Base-by-base conservation (phyloP, 768 basidiomycete genomes). In the Tylopilus rubrobrunneus region DNA sequence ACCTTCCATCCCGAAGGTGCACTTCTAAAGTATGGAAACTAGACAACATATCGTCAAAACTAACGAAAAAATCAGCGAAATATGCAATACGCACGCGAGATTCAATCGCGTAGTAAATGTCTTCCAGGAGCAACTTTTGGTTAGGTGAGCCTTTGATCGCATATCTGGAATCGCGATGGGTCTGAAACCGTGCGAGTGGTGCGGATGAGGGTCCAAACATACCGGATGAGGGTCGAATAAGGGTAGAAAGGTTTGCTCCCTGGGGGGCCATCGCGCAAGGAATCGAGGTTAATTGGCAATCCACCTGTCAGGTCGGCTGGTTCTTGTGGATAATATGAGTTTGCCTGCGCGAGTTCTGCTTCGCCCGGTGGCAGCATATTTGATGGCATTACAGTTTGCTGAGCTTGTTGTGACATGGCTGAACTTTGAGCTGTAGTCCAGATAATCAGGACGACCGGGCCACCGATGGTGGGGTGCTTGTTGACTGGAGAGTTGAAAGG, bases 1-100 rank as follows among this genome's bases (percentile, higher is more conserved):
- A 90, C 90, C 78, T 93, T 93, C 91, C 91, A 93, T n/a, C 91
- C 91, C 56, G 85, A 84, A 36, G 90, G 89, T 6, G 91, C 91
- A 28, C 79, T 84, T 71, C 90, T 75, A 74, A 93, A 93, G 68
- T 92, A 93, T 17, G 91, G 91, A 65, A 93, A 93, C 89, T 92
- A 65, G 46, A 50, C 36, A 50, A 51, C 50, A 43, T 48, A 49
- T 41, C 27, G 45, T 61, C 33, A 70, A 44, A 29, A 29, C 34
- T 9, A 41, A 57, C 3, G 7, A 10, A 42, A 34, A 27, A 28
- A 33, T 41, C 33, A 47, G 44, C 36, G 31, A 34, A 45, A 49
- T 34, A 25, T 51, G 51, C 1, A 23, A 25, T 49, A 79, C 86
- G 67, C 72, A 92, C 89, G 64, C 89, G 80, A 49, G 88, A 90